These are phyloP conservation scores for Exserohilum rostratum DNA, from an alignment of 2,329 filamentous ascomycete genomes.

Conservation along the genomic window DNA sequence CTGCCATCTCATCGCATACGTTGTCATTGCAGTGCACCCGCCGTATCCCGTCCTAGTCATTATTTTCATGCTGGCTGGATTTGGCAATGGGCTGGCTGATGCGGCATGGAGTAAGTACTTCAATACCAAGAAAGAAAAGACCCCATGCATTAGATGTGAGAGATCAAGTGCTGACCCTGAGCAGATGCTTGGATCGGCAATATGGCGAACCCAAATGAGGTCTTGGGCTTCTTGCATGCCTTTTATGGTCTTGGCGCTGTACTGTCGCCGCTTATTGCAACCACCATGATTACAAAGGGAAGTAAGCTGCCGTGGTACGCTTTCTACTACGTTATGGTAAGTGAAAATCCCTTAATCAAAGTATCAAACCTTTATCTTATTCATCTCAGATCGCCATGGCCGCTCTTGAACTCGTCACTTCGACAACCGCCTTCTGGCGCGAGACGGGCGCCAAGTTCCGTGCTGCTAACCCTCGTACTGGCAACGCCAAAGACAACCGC, in stretches of 20 bases:
- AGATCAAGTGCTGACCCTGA: not conserved
- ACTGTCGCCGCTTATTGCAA: slow-evolving; percentile 72
- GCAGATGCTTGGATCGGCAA: slow-evolving; percentile 66
- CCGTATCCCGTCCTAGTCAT: slow-evolving; percentile 71
- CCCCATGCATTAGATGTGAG: too few species aligned
- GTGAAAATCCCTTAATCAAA: slow-evolving; percentile 21
- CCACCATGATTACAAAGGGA: slow-evolving; percentile 71
- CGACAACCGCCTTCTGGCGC: slow-evolving; percentile 66
- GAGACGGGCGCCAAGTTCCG: slow-evolving; percentile 66
- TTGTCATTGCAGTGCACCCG: slow-evolving; percentile 70
- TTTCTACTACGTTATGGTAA: slow-evolving; percentile 78
- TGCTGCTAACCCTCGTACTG: slow-evolving; percentile 54
- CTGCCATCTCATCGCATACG: slow-evolving; percentile 69
- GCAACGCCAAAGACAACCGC: slow-evolving; percentile 54
- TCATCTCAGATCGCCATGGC: slow-evolving; percentile 58
- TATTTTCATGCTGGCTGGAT: slow-evolving; percentile 69
- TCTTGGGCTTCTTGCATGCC: slow-evolving; percentile 75
- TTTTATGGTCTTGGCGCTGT: slow-evolving; percentile 75
- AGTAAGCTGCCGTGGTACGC: slow-evolving; percentile 67
- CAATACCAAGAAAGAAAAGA: not conserved
- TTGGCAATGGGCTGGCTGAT: slow-evolving; percentile 73
- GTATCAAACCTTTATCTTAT: not conserved
- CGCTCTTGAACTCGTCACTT: slow-evolving; percentile 61
- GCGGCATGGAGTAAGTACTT: slow-evolving; percentile 55
- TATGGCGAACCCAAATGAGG: slow-evolving; percentile 74